phyloP scores from a whole-genome alignment of 2,329 filamentous ascomycete species.

The Neurospora sp. region DNA sequence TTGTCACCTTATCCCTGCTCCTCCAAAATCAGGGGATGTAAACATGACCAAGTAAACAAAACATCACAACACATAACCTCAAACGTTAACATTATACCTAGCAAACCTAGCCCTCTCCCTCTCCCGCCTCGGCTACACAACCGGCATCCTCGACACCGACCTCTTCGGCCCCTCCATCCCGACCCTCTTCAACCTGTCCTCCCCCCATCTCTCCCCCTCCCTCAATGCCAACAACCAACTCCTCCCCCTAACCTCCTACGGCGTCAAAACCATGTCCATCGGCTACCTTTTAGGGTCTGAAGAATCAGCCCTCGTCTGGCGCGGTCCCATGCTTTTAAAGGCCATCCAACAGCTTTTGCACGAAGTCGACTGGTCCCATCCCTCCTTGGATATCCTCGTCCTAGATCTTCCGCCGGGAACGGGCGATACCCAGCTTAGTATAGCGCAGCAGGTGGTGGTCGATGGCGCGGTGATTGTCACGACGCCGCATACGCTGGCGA shows the following conservation, averaged over 20 bases:
- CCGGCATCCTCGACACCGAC: conserved; percentile 88
- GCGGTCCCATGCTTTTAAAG: conserved; percentile 96
- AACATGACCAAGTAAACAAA: background rate
- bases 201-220: conserved; percentile 60
- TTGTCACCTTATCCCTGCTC: background rate
- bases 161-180: conserved; percentile 96
- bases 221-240: conserved; percentile 50
- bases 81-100: no score
- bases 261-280: conserved; percentile 98
- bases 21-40: background rate
- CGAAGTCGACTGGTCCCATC: conserved; percentile 76
- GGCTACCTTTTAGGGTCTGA: conserved; percentile 77
- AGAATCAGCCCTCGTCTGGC: conserved; percentile 81
- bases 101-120: conserved; percentile 82
- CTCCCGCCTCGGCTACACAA: conserved; percentile 68
- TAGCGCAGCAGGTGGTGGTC: conserved; percentile 86
- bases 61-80: no score
- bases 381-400: conserved; percentile 67
- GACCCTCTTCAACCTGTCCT: conserved; percentile 72
- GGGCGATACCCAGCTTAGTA: conserved; percentile 85
- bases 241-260: conserved; percentile 84
- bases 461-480: conserved; percentile 83
- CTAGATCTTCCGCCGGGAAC: conserved; percentile 90
- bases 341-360: conserved; percentile 91
- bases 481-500: conserved; percentile 85